Evolutionary conservation across 1,284 basidiomycete genomes (phyloP).

Genomic region (Ustilago loliicola): DNA sequence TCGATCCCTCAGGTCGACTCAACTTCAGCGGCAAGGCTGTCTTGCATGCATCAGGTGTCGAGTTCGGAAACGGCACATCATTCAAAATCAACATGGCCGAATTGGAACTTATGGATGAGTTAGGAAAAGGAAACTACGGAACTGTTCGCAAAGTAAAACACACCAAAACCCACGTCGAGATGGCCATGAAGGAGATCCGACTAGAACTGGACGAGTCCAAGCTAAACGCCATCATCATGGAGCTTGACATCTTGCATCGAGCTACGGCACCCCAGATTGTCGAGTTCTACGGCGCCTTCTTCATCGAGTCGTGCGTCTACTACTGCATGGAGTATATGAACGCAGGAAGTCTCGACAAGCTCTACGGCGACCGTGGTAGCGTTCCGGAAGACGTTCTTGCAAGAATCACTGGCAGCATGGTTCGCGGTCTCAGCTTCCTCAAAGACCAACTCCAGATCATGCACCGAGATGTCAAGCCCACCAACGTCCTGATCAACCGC

Average conservation of each 20-base stretch:
- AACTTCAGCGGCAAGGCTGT: slow-evolving; percentile 95
- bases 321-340: slow-evolving; percentile 99
- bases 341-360: slow-evolving; percentile 90
- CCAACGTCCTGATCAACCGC: slow-evolving; percentile 91
- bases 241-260: slow-evolving; percentile 95
- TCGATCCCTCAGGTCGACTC: slow-evolving; percentile 94
- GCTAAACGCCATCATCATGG: slow-evolving; percentile 96
- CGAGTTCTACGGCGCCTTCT: slow-evolving; percentile 98
- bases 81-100: slow-evolving; percentile 97
- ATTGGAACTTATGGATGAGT: slow-evolving; percentile 85
- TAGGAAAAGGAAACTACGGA: slow-evolving; percentile 96
- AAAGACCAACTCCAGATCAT: slow-evolving; percentile 98
- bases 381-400: slow-evolving; percentile 89
- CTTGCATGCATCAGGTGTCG: slow-evolving; percentile 90
- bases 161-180: slow-evolving; percentile 91
- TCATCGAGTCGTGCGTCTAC: slow-evolving; percentile 97
- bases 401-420: slow-evolving; percentile 84
- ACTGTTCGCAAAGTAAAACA: slow-evolving; percentile 96
- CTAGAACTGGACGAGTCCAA: slow-evolving; percentile 95
- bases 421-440: slow-evolving; percentile 91
- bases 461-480: slow-evolving; percentile 97
- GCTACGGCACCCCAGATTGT: slow-evolving; percentile 92
- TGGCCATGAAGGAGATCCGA: slow-evolving; percentile 99
- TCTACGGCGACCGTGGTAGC: slow-evolving; percentile 72
- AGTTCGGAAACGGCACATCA: slow-evolving; percentile 91